Conservation (phyloP, 495 filamentous ascomycete genomes). For the Polyplosphaeria fusca region DNA sequence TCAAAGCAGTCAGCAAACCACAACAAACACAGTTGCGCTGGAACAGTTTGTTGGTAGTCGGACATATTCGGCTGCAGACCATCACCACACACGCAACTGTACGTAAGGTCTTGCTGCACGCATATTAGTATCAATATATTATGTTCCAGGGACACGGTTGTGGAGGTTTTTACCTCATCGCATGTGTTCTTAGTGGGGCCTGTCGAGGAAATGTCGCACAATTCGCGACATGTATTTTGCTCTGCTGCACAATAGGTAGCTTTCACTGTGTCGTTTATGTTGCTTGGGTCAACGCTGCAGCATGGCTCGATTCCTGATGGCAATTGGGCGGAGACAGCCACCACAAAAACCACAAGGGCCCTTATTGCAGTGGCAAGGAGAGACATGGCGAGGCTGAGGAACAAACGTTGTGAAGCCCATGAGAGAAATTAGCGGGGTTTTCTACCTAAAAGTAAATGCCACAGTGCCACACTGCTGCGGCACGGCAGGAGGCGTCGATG, state of each 20-base stretch:
- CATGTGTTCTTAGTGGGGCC: constrained; percentile 36
- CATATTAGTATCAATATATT: background rate
- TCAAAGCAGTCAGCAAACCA: constrained; percentile 52
- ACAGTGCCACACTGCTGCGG: too few species aligned
- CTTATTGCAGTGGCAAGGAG: too few species aligned
- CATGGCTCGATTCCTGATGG: constrained; percentile 10
- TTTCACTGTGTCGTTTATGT: constrained; percentile 18
- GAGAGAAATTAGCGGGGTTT: too few species aligned
- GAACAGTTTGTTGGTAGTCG: constrained; percentile 53
- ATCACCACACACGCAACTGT: constrained; percentile 54
- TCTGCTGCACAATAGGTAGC: constrained; percentile 39
- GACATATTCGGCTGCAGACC: constrained; percentile 52
- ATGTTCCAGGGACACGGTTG: constrained; percentile 4
- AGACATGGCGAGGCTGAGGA: too few species aligned
- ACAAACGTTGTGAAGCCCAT: too few species aligned
- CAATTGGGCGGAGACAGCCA: too few species aligned
- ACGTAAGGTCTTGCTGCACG: constrained; percentile 50
- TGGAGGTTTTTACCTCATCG: too few species aligned
- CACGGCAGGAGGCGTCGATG: too few species aligned
- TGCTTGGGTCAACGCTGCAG: constrained; percentile 32
- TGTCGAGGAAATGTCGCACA: constrained; percentile 36
- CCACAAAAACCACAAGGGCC: too few species aligned
- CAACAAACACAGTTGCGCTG: constrained; percentile 55
- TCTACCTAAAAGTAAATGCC: too few species aligned
- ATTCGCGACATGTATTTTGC: constrained; percentile 39